phyloP scores from a whole-genome alignment of 1,284 basidiomycete genomes.

The Fomes fomentarius region DNA sequence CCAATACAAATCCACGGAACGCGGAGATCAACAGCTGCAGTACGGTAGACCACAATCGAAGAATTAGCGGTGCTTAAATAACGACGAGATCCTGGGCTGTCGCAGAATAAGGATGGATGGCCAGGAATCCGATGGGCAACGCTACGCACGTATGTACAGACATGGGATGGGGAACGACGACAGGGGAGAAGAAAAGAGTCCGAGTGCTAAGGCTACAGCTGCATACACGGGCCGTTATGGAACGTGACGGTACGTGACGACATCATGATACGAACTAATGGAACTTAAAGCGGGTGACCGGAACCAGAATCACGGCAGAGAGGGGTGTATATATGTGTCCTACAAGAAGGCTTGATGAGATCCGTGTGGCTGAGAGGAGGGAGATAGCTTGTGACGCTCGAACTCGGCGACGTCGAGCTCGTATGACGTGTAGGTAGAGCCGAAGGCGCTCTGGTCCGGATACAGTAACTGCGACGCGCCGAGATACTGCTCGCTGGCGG shows the following conservation, averaged over 20 bases:
- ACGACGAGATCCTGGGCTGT: neutral
- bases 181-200: neutral
- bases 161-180: neutral
- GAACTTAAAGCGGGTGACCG: no score
- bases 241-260: neutral
- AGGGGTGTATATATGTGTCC: neutral
- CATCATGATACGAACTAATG: neutral
- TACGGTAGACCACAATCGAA: neutral
- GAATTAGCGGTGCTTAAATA: constrained; percentile 5
- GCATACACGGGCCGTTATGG: constrained; percentile 18
- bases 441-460: constrained; percentile 10
- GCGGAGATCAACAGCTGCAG: neutral
- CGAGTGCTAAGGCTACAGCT: constrained; percentile 18
- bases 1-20: neutral
- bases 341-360: constrained; percentile 11
- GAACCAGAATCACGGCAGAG: neutral
- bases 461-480: constrained; percentile 13
- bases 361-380: constrained; percentile 10
- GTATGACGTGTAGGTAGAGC: constrained; percentile 24
- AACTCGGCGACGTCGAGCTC: constrained; percentile 22
- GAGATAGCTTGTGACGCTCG: constrained; percentile 23
- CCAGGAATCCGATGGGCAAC: neutral
- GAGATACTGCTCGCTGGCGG: constrained; percentile 6
- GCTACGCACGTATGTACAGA: neutral
- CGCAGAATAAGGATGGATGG: neutral